Percentiles rank a stretch among this genome's conserved stretches.
Evolutionary conservation across 805 yeast genomes (phyloP).

Genomic region (Candida silvatica): DNA sequence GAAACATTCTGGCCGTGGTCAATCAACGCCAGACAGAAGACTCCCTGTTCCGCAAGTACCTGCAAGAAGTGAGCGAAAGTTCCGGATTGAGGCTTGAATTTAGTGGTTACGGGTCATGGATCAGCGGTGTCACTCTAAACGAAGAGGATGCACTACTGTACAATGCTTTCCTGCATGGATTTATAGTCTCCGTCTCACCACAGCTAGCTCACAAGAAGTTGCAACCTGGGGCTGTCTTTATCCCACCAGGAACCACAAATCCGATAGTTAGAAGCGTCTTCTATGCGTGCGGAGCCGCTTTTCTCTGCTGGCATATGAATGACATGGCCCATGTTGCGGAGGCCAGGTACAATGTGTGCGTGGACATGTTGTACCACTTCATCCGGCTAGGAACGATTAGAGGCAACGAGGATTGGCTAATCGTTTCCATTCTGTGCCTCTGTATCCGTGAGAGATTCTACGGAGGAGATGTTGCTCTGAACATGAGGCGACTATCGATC

Average conservation of each 20-base stretch:
- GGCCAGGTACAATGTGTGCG: too few species aligned
- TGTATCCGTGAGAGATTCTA: conserved; percentile 31
- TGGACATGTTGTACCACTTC: conserved; percentile 15
- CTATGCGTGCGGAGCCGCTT: conserved; percentile 33
- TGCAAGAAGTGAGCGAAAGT: conserved; percentile 7
- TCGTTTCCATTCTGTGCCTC: conserved; percentile 30
- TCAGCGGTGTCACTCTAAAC: too few species aligned
- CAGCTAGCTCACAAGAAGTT: conserved; percentile 31
- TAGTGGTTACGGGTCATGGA: too few species aligned
- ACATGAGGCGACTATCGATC: too few species aligned
- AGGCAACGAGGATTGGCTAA: conserved; percentile 30
- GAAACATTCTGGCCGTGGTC: neutral
- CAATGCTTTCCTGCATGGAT: conserved; percentile 31
- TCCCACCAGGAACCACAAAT: conserved; percentile 27
- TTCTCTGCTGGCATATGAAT: conserved; percentile 25
- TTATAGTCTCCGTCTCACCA: conserved; percentile 32
- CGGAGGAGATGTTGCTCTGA: conserved; percentile 17
- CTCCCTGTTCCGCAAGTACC: conserved; percentile 15
- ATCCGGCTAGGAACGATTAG: conserved; percentile 15
- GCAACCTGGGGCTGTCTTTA: conserved; percentile 31
- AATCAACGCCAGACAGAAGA: conserved; percentile 9
- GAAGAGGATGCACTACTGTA: conserved; percentile 15
- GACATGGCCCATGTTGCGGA: too few species aligned
- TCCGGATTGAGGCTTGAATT: too few species aligned
- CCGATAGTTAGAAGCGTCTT: conserved; percentile 25